Evolutionary conservation across 345 rosid genomes (phyloP), one percentile per base, ranked within the genome.

Genomic region (Garcia nutans): DNA sequence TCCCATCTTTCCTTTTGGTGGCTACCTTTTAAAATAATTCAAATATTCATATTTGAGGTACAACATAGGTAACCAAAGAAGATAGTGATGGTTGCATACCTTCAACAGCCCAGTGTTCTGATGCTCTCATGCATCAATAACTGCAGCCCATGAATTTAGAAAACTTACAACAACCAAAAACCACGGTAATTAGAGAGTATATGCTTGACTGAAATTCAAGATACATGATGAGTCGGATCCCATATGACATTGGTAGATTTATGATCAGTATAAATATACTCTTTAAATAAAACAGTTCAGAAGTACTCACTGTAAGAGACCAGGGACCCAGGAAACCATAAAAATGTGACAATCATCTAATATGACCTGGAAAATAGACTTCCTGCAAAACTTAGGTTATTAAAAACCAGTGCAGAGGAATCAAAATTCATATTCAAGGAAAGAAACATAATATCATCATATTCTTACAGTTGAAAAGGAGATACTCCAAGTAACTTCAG

Each of bases 401-500:
- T 50, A 59, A 33, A 62, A 42, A 10, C 23, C 23, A 11, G 22
- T 12, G 31, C 47, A 31, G 24, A 59, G 19, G 55, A 77, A 52
- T 7, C 12, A 47, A 76, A 19, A 42, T 47, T 60, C 64, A 59
- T 42, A 31, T 72, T 54, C 19, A 52, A 45, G 58, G 60, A 26
- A 70, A 42, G 47, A 73, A 65, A 44, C 33, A 26, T 6, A 55
- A 10, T 59, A 45, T 24, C n/a, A n/a, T n/a, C 47, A 68, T 28
- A 73, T 59, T 23, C 87, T 88, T 82, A 86, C 88, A 87, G 20
- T n/a, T 42, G 60, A 52, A 71, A 80, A 74, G 72, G 59, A 71
- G 72, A 74, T 68, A 41, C 80, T 15, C 68, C 77, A 74, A 75
- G 79, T 57, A 74, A 70, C 78, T 86, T 88, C 87, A 91, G 57